Conservation (phyloP, 768 basidiomycete species). For the Boletus sensibilis region DNA sequence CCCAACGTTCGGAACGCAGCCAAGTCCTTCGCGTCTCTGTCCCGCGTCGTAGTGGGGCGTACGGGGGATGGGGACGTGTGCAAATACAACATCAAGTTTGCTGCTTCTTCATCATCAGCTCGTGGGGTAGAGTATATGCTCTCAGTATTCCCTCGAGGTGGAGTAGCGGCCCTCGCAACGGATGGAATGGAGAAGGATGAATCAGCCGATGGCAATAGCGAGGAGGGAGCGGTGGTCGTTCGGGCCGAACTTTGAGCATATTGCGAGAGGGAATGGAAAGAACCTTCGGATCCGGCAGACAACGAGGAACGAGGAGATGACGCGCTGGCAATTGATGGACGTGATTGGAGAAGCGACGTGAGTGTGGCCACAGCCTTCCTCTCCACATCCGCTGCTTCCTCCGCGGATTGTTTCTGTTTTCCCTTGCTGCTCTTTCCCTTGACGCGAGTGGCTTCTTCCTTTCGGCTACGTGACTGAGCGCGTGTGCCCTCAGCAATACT, state of each 20-base stretch:
- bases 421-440: constrained; percentile 48
- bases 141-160: constrained; percentile 34
- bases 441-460: constrained; percentile 36
- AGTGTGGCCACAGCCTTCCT: constrained; percentile 83
- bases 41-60: constrained; percentile 50
- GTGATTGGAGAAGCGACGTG: constrained; percentile 66
- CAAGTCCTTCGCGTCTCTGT: constrained; percentile 48
- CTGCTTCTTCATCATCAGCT: constrained; percentile 74
- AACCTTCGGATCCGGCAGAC: constrained; percentile 67
- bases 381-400: constrained; percentile 51
- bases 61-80: constrained; percentile 84
- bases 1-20: constrained; percentile 58
- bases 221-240: constrained; percentile 42
- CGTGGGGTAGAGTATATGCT: constrained; percentile 46
- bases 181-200: constrained; percentile 35
- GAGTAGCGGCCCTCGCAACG: constrained; percentile 32
- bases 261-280: constrained; percentile 59
- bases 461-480: constrained; percentile 43
- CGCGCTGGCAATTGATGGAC: constrained; percentile 58
- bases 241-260: constrained; percentile 68
- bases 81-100: constrained; percentile 81
- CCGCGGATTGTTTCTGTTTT: constrained; percentile 44
- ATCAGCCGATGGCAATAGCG: constrained; percentile 40
- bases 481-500: constrained; percentile 49
- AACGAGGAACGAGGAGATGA: constrained; percentile 73